These are phyloP conservation scores for Phytophthora agathidicida DNA, from an alignment of 352 stramenopile genomes.

Conservation along the genomic window DNA sequence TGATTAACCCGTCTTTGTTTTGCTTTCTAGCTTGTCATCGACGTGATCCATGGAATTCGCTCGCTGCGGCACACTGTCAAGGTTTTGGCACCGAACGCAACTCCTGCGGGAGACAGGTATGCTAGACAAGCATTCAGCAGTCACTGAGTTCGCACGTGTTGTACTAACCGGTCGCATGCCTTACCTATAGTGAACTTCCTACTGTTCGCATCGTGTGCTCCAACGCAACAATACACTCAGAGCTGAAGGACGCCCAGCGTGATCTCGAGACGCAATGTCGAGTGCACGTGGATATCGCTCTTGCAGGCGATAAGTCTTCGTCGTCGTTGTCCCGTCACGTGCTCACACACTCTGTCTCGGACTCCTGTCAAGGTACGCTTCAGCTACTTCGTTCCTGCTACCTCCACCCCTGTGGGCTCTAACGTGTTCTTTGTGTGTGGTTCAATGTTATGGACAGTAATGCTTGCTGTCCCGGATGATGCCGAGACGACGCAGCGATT, in stretches of 20 bases:
- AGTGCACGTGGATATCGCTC: constrained; percentile 33
- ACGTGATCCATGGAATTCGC: constrained; percentile 93
- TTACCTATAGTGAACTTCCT: constrained; percentile 26
- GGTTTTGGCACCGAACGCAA: constrained; percentile 59
- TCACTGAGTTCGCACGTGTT: neutral
- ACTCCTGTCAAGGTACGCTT: constrained; percentile 57
- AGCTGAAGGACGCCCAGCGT: constrained; percentile 42
- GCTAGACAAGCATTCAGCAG: neutral
- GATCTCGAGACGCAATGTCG: constrained; percentile 59
- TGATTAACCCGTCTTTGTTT: neutral
- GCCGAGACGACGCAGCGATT: constrained; percentile 72
- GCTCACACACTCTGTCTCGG: constrained; percentile 60
- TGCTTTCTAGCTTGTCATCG: constrained; percentile 63
- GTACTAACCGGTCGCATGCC: neutral
- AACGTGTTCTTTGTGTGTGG: neutral
- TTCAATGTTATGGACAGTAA: constrained; percentile 38
- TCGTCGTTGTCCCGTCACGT: constrained; percentile 24
- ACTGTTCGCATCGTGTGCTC: constrained; percentile 41
- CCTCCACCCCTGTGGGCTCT: neutral
- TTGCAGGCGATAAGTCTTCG: constrained; percentile 1
- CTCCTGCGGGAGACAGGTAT: constrained; percentile 32
- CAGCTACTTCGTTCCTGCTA: neutral
- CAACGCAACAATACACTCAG: constrained; percentile 30
- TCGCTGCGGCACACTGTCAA: constrained; percentile 90
- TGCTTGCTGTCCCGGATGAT: constrained; percentile 67